Base-by-base conservation (phyloP, 305 asterid species). In the Lippia alba region DNA sequence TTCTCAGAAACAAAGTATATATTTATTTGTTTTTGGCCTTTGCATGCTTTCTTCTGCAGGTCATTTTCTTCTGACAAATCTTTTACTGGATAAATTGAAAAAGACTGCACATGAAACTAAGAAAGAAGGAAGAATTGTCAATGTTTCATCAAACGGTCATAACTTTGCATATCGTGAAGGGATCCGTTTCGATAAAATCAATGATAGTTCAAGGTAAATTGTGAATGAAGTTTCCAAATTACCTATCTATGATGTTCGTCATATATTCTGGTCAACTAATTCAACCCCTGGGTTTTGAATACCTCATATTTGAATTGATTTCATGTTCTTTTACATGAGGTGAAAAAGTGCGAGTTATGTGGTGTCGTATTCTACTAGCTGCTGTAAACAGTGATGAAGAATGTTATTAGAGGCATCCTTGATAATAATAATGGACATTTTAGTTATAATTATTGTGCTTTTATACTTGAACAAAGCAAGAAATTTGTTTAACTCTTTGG, bases 51-150 rank as follows among this genome's bases (percentile, higher is more conserved):
- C 57, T 66, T 64, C 12, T 77, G 74, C 88, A 92, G 98, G 98
- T 65, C 94, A 92, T 84, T 90, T 90, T 78, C 96, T 90, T 78
- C 75, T 92, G 85, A 88, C 98, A 64, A 82, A 83, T 80, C 88
- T 90, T 77, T 77, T 92, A 72, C 56, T 92, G 76, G 88, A 85
- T 74, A 88, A 76, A 67, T 87, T 92, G 92, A 92, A 90, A 80
- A 80, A 71, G 72, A 90, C 96, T 54, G 90, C 96, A 59, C 66
- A 41, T 40, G 78, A 82, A 56, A 78, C 91, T 80, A 81, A 80
- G 20, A 92, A 66, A 79, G 92, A 92, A 82, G 96, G 96, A 71
- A 84, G 96, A 79, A 87, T 92, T 72, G 86, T 92, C 40, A 92
- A 70, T 66, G 80, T 92, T 78, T 87, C 98, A 74, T 92, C 98